Base-by-base conservation (phyloP, 345 rosid genomes). In the Lumnitzera racemosa region DNA sequence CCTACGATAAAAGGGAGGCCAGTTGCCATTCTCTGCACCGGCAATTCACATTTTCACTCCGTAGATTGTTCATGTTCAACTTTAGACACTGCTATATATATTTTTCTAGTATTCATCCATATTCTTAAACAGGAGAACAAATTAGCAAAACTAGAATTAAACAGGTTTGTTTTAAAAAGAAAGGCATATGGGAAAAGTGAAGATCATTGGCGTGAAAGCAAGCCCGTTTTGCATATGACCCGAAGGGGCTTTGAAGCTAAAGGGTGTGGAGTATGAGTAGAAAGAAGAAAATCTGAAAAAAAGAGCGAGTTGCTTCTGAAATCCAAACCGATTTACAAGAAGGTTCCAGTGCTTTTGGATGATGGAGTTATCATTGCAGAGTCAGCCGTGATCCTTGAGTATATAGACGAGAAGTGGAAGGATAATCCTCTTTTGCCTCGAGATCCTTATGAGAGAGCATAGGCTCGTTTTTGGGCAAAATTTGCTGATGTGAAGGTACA, bases 401-500 rank as follows among this genome's bases (percentile, higher is more conserved):
- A 70, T 51, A 63, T 70, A 2, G 75, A 70, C 6, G 70, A 67
- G 49, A 55, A 53, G 31, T 70, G 75, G 75, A 64, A 63, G 64
- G 61, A 55, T 10, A 16, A 12, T 29, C 51, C 64, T 43, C 53
- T 70, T 61, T 43, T 75, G 51, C 64, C 75, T 49, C 54, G 20
- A 23, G 61, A 76, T 59, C 74, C 80, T 4, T 59, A 59, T 49
- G 61, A 68, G 36, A 68, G 51, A 70, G 76, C 76, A 56, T 58
- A 49, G 27, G 70, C 71, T 51, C 72, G 77, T 10, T 72, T 76
- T 48, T 72, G 69, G 77, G 77, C 77, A 1, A 61, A 66, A 20
- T 72, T 76, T 47, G 62, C 61, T 2, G 72, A 76, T 29, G 77
- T 67, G 2, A 76, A 76, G 80, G 80, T 69, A 27, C 31, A 27